phyloP scores from a whole-genome alignment of 352 stramenopile species.

The Globisporangium emineosum region DNA sequence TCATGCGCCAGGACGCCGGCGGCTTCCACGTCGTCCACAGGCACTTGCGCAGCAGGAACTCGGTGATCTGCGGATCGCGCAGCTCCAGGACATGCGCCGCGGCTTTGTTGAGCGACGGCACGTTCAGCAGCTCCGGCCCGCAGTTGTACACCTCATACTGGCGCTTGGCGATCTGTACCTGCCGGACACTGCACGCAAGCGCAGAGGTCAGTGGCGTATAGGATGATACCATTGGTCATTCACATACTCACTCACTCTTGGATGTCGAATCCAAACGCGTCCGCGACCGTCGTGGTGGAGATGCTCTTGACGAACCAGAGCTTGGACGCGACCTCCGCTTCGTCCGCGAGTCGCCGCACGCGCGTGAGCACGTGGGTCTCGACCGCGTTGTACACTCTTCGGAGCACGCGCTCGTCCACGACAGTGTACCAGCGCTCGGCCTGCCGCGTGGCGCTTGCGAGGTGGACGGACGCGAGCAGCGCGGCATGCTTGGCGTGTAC shows the following conservation, averaged over 20 bases:
- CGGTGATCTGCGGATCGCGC: slow-evolving; percentile 23
- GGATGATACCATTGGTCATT: neutral
- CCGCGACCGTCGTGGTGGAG: slow-evolving; percentile 49
- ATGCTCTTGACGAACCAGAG: slow-evolving; percentile 62
- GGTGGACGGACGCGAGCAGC: slow-evolving; percentile 30
- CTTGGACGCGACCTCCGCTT: slow-evolving; percentile 59
- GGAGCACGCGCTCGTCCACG: slow-evolving; percentile 54
- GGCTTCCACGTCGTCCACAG: slow-evolving; percentile 58
- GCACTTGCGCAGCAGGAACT: slow-evolving; percentile 40
- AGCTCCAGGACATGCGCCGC: slow-evolving; percentile 28
- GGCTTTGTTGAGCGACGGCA: slow-evolving; percentile 36
- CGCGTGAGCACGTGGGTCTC: slow-evolving; percentile 48
- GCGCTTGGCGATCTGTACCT: slow-evolving; percentile 52
- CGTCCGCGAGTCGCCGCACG: slow-evolving; percentile 36
- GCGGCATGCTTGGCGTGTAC: slow-evolving; percentile 27
- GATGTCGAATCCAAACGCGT: slow-evolving; percentile 46
- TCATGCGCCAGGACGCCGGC: slow-evolving; percentile 58
- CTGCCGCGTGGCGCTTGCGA: slow-evolving; percentile 31
- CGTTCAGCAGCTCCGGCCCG: slow-evolving; percentile 43
- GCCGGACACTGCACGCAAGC: slow-evolving; percentile 30
- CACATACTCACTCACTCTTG: slow-evolving; percentile 36
- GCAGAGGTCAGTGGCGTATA: neutral
- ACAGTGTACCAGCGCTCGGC: slow-evolving; percentile 43
- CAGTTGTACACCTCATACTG: slow-evolving; percentile 54
- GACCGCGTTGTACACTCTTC: slow-evolving; percentile 40